These are phyloP conservation scores for Rutidosis leptorrhynchoides DNA, from an alignment of 129 eudicot species.

Conservation along the genomic window DNA sequence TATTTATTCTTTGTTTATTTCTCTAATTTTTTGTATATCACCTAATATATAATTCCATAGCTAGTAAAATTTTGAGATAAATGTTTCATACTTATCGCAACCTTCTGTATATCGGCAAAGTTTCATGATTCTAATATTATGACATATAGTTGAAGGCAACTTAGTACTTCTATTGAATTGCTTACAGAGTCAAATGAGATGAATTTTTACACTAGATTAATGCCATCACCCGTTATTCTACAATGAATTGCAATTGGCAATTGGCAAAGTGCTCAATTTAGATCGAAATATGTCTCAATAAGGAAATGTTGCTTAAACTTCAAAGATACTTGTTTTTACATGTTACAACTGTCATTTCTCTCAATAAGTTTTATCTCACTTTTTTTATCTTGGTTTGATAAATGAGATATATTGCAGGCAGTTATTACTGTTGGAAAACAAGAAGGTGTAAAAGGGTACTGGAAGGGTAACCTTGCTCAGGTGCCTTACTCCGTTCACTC, in stretches of 20 bases:
- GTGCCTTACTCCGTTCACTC: constrained; percentile 29
- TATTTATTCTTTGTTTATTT: background rate
- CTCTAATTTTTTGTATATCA: background rate
- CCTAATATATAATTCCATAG: background rate
- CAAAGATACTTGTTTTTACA: constrained; percentile 5
- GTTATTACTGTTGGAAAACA: constrained; percentile 62
- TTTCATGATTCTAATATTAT: constrained; percentile 8
- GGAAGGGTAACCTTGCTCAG: constrained; percentile 99
- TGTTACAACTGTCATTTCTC: background rate
- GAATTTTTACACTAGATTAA: background rate
- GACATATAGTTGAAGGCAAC: background rate
- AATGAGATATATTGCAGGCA: constrained; percentile 50
- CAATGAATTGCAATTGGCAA: background rate
- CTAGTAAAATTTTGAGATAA: background rate
- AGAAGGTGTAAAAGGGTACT: constrained; percentile 87
- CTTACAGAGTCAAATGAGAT: constrained; percentile 10
- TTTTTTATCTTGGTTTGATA: constrained; percentile 21
- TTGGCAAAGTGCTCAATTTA: background rate
- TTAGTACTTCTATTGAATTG: background rate
- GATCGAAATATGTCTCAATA: background rate
- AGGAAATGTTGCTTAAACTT: background rate
- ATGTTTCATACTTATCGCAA: background rate
- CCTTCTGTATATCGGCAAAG: background rate
- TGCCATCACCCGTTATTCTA: background rate
- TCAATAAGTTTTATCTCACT: constrained; percentile 13